Percentiles rank a stretch among this genome's conserved stretches.
phyloP scores from a whole-genome alignment of 768 basidiomycete genomes.

The Royoungia palumana region DNA sequence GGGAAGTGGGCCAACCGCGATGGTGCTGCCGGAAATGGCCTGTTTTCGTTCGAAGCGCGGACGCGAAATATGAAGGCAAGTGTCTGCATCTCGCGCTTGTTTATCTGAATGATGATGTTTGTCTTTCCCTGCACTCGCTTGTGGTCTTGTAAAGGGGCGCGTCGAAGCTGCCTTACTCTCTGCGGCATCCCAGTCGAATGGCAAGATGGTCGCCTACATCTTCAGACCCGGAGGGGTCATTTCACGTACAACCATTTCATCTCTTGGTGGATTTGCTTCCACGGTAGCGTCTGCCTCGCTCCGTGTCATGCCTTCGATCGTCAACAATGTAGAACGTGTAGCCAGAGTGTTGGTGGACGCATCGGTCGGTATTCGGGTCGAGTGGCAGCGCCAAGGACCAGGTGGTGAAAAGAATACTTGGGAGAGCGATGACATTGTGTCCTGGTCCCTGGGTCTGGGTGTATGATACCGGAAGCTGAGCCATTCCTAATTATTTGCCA shows the following conservation, averaged over 20 bases:
- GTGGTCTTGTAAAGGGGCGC: slow-evolving; percentile 15
- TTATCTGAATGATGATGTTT: too few species aligned
- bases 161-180: slow-evolving; percentile 19
- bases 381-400: slow-evolving; percentile 22
- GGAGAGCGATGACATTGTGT: slow-evolving; percentile 27
- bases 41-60: slow-evolving; percentile 17
- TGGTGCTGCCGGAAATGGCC: slow-evolving; percentile 6
- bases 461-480: slow-evolving; percentile 4
- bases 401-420: slow-evolving; percentile 20
- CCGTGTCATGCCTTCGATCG: slow-evolving; percentile 19
- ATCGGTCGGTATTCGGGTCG: slow-evolving; percentile 25
- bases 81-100: not conserved
- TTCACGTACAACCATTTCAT: slow-evolving; percentile 8
- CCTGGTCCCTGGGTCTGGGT: slow-evolving; percentile 23
- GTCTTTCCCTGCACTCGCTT: not conserved
- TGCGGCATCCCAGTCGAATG: slow-evolving; percentile 11
- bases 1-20: slow-evolving; percentile 21
- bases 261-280: slow-evolving; percentile 17
- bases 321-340: slow-evolving; percentile 19
- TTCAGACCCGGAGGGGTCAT: slow-evolving; percentile 21
- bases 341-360: slow-evolving; percentile 25
- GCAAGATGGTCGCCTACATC: slow-evolving; percentile 12
- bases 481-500: too few species aligned
- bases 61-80: slow-evolving; percentile 26
- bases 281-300: slow-evolving; percentile 18